Conservation (phyloP, 352 stramenopile species). For the Globisporangium nunn region DNA sequence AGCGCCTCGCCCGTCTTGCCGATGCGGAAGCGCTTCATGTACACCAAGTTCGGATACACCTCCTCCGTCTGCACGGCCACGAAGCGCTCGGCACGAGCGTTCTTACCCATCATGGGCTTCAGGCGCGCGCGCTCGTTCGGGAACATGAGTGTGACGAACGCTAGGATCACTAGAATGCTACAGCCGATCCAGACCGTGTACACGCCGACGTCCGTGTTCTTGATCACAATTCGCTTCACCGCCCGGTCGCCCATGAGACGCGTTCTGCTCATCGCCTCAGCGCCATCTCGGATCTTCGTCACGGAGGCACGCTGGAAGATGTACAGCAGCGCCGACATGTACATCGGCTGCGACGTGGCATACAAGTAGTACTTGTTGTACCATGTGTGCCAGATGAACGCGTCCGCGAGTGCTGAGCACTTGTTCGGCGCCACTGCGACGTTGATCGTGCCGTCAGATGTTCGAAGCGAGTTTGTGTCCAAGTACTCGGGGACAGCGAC, state of each 20-base stretch:
- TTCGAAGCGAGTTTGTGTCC: neutral
- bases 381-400: constrained; percentile 25
- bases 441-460: neutral
- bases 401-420: constrained; percentile 20
- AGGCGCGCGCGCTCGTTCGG: constrained; percentile 50
- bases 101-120: constrained; percentile 36
- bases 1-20: constrained; percentile 63
- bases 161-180: constrained; percentile 23
- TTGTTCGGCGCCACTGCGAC: constrained; percentile 1
- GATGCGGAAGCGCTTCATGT: constrained; percentile 74
- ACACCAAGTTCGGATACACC: constrained; percentile 66
- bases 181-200: constrained; percentile 26
- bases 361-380: constrained; percentile 20
- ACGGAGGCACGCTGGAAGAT: constrained; percentile 48
- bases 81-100: constrained; percentile 54
- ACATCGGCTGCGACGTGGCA: constrained; percentile 26
- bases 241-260: constrained; percentile 11
- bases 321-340: constrained; percentile 35
- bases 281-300: constrained; percentile 12
- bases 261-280: neutral
- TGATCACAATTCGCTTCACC: constrained; percentile 38
- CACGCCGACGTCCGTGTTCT: constrained; percentile 52
- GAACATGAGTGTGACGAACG: constrained; percentile 35
- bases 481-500: constrained; percentile 11
- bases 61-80: constrained; percentile 64